phyloP scores from a whole-genome alignment of 257 asterid genomes.

The Solanum verrucosum region DNA sequence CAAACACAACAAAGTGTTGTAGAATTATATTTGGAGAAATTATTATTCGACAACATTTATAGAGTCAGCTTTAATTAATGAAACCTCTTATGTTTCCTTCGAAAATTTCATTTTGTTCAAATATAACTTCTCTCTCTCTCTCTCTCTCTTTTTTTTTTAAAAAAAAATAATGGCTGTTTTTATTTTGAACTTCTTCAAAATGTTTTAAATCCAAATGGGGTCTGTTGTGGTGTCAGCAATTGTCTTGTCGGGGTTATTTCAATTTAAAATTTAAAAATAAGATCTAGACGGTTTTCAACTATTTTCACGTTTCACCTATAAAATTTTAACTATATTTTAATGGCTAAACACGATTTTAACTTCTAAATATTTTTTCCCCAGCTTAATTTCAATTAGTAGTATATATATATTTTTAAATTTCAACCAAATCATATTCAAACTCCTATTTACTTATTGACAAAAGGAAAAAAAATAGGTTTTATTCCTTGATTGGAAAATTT shows the following conservation, averaged over 20 bases:
- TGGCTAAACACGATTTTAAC: background rate
- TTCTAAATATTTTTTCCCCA: too few species aligned
- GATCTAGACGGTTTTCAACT: background rate
- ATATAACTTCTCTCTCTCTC: too few species aligned
- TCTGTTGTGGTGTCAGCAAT: background rate
- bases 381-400: too few species aligned
- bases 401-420: too few species aligned
- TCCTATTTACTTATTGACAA: background rate
- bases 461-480: background rate
- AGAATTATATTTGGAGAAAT: background rate
- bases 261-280: background rate
- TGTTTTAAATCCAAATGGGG: background rate
- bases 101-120: too few species aligned
- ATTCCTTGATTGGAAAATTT: too few species aligned
- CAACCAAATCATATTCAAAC: too few species aligned
- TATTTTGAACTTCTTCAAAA: background rate
- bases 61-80: background rate
- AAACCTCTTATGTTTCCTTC: too few species aligned
- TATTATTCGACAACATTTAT: background rate
- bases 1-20: background rate
- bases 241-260: background rate
- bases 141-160: fast-evolving
- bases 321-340: background rate
- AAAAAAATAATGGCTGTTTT: background rate
- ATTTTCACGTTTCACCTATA: background rate